Percentiles rank a stretch among this genome's conserved stretches.
phyloP scores from a whole-genome alignment of 2,329 filamentous ascomycete genomes.

The Purpureocillium lavendulum region DNA sequence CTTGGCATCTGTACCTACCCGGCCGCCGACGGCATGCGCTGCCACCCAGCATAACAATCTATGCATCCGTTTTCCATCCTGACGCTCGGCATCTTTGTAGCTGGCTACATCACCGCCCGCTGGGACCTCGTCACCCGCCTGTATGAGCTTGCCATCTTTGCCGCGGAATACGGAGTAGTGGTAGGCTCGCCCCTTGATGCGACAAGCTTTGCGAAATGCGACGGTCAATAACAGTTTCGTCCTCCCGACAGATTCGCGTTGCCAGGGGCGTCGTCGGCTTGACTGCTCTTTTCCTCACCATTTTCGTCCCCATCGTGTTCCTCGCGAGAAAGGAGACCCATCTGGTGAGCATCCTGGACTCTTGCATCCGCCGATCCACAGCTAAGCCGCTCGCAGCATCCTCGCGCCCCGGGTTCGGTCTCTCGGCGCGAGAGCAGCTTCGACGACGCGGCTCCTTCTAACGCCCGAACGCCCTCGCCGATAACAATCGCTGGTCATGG shows the following conservation, averaged over 20 bases:
- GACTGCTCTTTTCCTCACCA: conserved; percentile 73
- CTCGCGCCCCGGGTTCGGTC: conserved; percentile 68
- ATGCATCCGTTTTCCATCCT: conserved; percentile 98
- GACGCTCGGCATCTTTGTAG: conserved; percentile 96
- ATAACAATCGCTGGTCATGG: conserved; percentile 43
- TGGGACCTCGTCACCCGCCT: conserved; percentile 96
- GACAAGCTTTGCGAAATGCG: background rate
- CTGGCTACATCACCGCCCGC: conserved; percentile 97
- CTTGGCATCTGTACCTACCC: background rate
- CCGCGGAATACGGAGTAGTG: conserved; percentile 97
- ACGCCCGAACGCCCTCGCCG: conserved; percentile 17
- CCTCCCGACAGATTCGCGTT: conserved; percentile 58
- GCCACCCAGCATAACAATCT: conserved; percentile 38
- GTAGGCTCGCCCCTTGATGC: conserved; percentile 41
- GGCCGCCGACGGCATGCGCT: conserved; percentile 33
- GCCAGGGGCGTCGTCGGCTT: conserved; percentile 78
- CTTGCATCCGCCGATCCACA: background rate
- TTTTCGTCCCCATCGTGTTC: conserved; percentile 77
- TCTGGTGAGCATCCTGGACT: conserved; percentile 50
- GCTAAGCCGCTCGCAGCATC: conserved; percentile 53
- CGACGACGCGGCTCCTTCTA: conserved; percentile 92
- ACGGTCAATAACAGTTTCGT: conserved; percentile 1
- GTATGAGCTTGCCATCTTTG: conserved; percentile 95
- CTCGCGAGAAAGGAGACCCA: conserved; percentile 74
- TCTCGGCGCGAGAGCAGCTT: conserved; percentile 93